Conservation (phyloP, 257 asterid genomes). For the Salvia miltiorrhiza region DNA sequence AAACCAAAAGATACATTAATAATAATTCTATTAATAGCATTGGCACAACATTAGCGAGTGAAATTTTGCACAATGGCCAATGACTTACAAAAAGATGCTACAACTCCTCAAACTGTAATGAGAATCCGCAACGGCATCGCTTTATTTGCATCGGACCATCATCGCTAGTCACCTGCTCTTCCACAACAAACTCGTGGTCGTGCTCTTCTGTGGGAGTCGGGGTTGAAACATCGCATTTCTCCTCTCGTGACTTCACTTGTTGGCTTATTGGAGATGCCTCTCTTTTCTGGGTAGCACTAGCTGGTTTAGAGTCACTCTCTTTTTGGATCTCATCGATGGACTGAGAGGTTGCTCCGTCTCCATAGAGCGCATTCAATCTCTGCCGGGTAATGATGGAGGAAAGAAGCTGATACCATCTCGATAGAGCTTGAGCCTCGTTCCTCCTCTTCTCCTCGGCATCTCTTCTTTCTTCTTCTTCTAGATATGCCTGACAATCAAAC, state of each 20-base stretch:
- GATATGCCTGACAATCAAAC: constrained; percentile 53
- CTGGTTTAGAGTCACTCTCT: constrained; percentile 17
- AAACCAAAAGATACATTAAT: not conserved
- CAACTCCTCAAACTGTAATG: constrained; percentile 64
- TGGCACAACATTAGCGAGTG: not conserved
- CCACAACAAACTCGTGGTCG: constrained; percentile 53
- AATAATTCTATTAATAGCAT: not conserved
- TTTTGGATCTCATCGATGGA: constrained; percentile 27
- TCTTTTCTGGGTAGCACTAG: constrained; percentile 13
- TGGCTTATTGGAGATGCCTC: constrained; percentile 17
- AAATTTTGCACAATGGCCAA: not conserved
- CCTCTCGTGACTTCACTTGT: constrained; percentile 25
- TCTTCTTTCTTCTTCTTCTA: constrained; percentile 87
- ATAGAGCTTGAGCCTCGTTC: constrained; percentile 67
- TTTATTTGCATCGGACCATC: constrained; percentile 42
- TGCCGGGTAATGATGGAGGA: constrained; percentile 79
- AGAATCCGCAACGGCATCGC: constrained; percentile 78
- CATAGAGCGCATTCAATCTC: constrained; percentile 62
- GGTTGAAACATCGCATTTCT: not conserved
- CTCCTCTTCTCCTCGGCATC: constrained; percentile 59
- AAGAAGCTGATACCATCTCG: constrained; percentile 97
- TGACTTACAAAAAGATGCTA: constrained; percentile 24
- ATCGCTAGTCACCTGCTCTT: constrained; percentile 44
- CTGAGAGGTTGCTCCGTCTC: constrained; percentile 36
- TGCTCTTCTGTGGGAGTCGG: constrained; percentile 43